Conservation (phyloP, 164 flowering plant species). For the Buxus sempervirens region DNA sequence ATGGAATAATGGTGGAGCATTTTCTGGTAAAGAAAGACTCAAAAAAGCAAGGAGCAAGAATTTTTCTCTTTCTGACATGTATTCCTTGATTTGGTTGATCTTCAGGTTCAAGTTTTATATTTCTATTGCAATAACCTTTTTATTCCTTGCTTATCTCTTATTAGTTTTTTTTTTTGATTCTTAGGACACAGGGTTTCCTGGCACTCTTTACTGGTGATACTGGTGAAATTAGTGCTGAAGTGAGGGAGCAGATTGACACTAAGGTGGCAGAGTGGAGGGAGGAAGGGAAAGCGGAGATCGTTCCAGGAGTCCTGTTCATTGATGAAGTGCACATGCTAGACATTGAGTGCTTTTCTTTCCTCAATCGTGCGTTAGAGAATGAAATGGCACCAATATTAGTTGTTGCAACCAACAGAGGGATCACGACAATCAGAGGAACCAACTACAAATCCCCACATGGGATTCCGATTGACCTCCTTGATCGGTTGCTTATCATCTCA, state of each 20-base stretch:
- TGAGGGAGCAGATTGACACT: conserved; percentile 88
- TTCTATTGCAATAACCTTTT: not conserved
- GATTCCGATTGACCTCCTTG: conserved; percentile 85
- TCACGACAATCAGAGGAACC: conserved; percentile 70
- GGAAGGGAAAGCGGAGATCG: conserved; percentile 98
- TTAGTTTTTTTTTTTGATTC: not conserved
- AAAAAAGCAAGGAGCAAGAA: too few relatives aligned
- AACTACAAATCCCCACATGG: conserved; percentile 98
- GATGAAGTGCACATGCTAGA: conserved; percentile 99
- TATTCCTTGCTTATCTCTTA: not conserved
- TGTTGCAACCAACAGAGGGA: conserved; percentile 94
- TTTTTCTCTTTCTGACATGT: not conserved
- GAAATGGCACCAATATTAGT: conserved; percentile 95
- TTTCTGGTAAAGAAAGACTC: too few relatives aligned
- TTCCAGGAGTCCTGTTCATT: conserved; percentile 97
- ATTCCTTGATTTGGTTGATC: not conserved
- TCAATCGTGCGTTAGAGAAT: conserved; percentile 91
- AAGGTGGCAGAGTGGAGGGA: conserved; percentile 99
- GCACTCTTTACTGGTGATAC: conserved; percentile 96
- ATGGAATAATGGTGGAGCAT: not conserved
- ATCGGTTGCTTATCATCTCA: conserved; percentile 82
- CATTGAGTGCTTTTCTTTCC: conserved; percentile 92
- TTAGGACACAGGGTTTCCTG: conserved; percentile 90
- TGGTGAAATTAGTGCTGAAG: conserved; percentile 91
- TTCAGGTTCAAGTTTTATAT: not conserved